A percentile compares a stretch with the other conserved stretches of the same genome.
Evolutionary conservation across 768 basidiomycete genomes (phyloP).

Genomic region (Hygrophoropsis aurantiaca): DNA sequence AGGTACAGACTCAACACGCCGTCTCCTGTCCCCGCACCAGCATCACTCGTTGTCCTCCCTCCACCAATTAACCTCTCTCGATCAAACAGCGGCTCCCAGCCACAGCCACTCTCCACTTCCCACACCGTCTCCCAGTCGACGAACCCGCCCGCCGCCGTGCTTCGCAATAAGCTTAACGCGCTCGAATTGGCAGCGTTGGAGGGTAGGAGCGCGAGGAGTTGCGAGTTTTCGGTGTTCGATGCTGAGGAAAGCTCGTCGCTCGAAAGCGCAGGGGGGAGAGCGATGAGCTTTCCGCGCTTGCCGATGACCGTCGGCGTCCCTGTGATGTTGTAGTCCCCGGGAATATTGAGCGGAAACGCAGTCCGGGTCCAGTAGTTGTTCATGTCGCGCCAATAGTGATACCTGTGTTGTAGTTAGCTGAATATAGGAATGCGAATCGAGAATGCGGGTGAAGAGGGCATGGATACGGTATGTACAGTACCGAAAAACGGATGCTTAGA

Average conservation of each 20-base stretch:
- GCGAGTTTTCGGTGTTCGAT: neutral
- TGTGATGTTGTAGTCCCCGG: slow-evolving; percentile 26
- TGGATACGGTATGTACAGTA: neutral
- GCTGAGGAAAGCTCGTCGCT: slow-evolving; percentile 1
- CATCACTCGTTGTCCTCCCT: slow-evolving; percentile 11
- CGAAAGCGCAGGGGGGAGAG: too few species aligned
- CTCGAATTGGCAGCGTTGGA: slow-evolving; percentile 34
- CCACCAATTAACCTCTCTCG: slow-evolving; percentile 23
- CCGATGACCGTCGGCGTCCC: slow-evolving; percentile 36
- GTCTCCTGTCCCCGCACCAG: slow-evolving; percentile 11
- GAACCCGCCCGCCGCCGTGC: slow-evolving; percentile 31
- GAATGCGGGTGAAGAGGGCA: neutral
- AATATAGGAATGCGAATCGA: neutral
- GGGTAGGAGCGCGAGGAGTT: slow-evolving; percentile 30
- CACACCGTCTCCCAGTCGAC: slow-evolving; percentile 32
- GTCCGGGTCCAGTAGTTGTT: slow-evolving; percentile 33
- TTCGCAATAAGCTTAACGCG: slow-evolving; percentile 28
- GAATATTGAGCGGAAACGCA: slow-evolving; percentile 27
- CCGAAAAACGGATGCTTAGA: too few species aligned
- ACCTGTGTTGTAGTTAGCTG: slow-evolving; percentile 7
- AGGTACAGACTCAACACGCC: slow-evolving; percentile 34
- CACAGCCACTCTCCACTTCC: slow-evolving; percentile 29
- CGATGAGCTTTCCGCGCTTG: slow-evolving; percentile 36
- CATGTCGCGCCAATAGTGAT: slow-evolving; percentile 15
- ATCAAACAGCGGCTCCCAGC: slow-evolving; percentile 34